Evolutionary conservation across 352 stramenopile genomes (phyloP).

Genomic region (Thraustochytrium sp.): DNA sequence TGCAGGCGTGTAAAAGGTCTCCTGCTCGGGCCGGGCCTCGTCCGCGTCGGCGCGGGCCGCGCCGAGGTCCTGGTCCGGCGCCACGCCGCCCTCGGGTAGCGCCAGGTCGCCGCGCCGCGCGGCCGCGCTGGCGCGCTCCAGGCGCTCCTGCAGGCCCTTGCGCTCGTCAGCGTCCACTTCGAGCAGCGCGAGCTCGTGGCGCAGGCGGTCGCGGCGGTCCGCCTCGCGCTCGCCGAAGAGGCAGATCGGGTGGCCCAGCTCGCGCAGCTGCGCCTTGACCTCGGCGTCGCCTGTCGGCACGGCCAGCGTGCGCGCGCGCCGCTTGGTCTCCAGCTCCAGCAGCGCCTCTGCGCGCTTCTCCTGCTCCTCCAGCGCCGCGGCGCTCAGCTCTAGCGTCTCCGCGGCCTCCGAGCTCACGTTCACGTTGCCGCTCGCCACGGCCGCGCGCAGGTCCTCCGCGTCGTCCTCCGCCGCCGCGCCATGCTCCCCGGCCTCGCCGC

Average conservation of each 20-base stretch:
- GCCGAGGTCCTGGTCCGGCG: background rate
- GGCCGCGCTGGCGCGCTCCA: slow-evolving; percentile 17
- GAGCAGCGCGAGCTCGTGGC: slow-evolving; percentile 70
- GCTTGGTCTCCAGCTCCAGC: slow-evolving; percentile 79
- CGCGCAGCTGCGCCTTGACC: slow-evolving; percentile 76
- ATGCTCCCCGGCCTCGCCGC: background rate
- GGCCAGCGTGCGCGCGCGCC: slow-evolving; percentile 73
- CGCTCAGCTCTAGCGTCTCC: background rate
- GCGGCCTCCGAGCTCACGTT: background rate
- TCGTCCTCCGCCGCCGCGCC: background rate
- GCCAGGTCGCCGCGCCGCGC: background rate
- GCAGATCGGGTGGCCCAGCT: slow-evolving; percentile 81
- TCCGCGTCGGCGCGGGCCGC: slow-evolving; percentile 31
- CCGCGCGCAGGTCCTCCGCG: background rate
- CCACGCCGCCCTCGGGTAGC: background rate
- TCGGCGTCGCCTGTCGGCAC: slow-evolving; percentile 86
- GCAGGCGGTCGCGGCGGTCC: slow-evolving; percentile 84
- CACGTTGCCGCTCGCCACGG: background rate
- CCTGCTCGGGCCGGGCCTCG: background rate
- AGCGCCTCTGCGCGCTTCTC: slow-evolving; percentile 77
- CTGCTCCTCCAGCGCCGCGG: slow-evolving; percentile 55
- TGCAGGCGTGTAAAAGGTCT: slow-evolving; percentile 64
- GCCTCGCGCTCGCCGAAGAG: slow-evolving; percentile 90
- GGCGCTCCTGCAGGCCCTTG: slow-evolving; percentile 20
- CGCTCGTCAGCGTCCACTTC: slow-evolving; percentile 54